Conservation (phyloP, 192 early-diverging fungal species). For the Funneliformis geosporum region DNA sequence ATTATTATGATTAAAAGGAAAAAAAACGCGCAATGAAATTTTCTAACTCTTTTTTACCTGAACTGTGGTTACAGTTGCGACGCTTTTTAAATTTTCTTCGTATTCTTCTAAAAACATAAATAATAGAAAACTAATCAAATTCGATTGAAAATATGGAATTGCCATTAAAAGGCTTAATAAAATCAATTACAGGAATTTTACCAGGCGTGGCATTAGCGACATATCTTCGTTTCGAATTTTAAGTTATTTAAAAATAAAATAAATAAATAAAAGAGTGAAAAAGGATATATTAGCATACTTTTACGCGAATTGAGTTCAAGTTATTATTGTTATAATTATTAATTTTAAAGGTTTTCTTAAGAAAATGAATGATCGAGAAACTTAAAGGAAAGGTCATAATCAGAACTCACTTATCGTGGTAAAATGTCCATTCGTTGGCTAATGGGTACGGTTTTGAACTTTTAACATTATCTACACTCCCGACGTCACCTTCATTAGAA, state of each 20-base stretch:
- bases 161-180: not conserved
- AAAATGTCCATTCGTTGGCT: conserved; percentile 45
- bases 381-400: not conserved
- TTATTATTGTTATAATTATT: no score
- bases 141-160: not conserved
- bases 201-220: conserved; percentile 49
- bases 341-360: no score
- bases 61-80: conserved; percentile 50
- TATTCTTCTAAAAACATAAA: conserved; percentile 37
- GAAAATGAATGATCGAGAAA: not conserved
- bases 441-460: conserved; percentile 38
- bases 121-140: not conserved
- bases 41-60: conserved; percentile 40
- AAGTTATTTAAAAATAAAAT: not conserved
- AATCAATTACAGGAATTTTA: not conserved
- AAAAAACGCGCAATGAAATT: not conserved
- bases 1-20: not conserved
- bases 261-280: no score
- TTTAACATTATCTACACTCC: conserved; percentile 27
- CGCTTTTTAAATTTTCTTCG: conserved; percentile 47
- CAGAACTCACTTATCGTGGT: conserved; percentile 45
- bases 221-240: conserved; percentile 34
- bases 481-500: conserved; percentile 20
- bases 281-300: no score
- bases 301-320: no score